Percentiles rank a stretch among this genome's conserved stretches.
These are phyloP conservation scores for Hirschioporus abietinus DNA, from an alignment of 768 basidiomycete species.

Conservation along the genomic window DNA sequence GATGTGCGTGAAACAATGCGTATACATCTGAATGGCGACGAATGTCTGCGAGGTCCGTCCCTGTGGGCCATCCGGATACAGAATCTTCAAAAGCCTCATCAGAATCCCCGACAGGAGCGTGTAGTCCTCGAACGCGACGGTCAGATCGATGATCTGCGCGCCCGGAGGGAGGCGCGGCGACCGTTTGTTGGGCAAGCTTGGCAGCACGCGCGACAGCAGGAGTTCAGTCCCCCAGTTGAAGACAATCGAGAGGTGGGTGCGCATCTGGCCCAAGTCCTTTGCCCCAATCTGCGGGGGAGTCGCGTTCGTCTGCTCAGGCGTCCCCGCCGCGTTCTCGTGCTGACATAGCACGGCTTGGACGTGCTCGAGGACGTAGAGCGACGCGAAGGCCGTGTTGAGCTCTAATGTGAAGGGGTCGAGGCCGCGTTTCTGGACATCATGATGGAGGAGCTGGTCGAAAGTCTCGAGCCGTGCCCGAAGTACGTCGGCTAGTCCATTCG, in stretches of 20 bases:
- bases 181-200: slow-evolving; percentile 32
- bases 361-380: slow-evolving; percentile 3
- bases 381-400: slow-evolving; percentile 2
- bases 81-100: slow-evolving; percentile 37
- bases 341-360: not conserved
- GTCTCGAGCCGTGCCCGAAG: not conserved
- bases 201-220: slow-evolving; percentile 38
- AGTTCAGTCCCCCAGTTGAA: slow-evolving; percentile 71
- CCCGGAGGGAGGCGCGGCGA: slow-evolving; percentile 10
- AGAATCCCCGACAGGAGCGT: slow-evolving; percentile 37
- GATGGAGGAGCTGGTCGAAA: not conserved
- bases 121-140: slow-evolving; percentile 38
- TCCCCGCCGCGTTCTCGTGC: not conserved
- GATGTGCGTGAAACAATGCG: slow-evolving; percentile 54
- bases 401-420: not conserved
- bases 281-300: slow-evolving; percentile 41
- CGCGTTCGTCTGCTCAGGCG: slow-evolving; percentile 3
- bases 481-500: not conserved
- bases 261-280: slow-evolving; percentile 57
- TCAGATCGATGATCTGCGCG: slow-evolving; percentile 41
- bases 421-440: not conserved
- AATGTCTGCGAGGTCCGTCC: slow-evolving; percentile 48
- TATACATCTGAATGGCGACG: slow-evolving; percentile 52
- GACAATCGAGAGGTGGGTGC: slow-evolving; percentile 58
- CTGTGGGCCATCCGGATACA: slow-evolving; percentile 51